Evolutionary conservation across 106 monocot species (phyloP), one percentile per base, ranked within the genome.

Genomic region (Ottelia alismoides): DNA sequence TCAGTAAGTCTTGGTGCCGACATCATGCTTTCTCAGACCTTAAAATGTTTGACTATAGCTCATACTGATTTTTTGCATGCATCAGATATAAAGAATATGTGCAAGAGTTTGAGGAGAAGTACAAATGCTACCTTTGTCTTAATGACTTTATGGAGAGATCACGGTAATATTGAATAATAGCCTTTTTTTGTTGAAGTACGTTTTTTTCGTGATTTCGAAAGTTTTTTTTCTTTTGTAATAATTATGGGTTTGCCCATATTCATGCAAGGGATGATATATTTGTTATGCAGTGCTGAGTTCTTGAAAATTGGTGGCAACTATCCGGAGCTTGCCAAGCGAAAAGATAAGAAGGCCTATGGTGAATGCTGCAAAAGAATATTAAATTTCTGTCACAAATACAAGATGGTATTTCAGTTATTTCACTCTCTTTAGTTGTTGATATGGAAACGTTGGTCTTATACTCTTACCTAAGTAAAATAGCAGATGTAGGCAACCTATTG

Each of bases 51-150:
- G 17, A 27, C 22, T 54, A 54, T 0, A 25, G 14, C n/a, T 54
- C 53, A 25, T 22, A 7, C 22, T 27, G 27, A 5, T 27, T 54
- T 54, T 1, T 54, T 63, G 23, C 25, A 49, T 25, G 22, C 62
- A 49, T 20, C 71, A 98, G 96, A 67, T 98, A 85, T 31, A 79
- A 72, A 53, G 82, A 79, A 47, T 98, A 90, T 48, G 69, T 98
- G 45, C 73, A 82, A 71, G 96, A 90, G 69, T 98, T 69, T 68
- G 57, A 61, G 52, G 89, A 90, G 60, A 98, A 90, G 57, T 85
- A 85, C 47, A 61, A 63, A 20, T 74, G 70, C 32, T 98, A 98
- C 54, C 47, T 50, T 46, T 76, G 63, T 30, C 73, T 98, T 73
- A 79, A 79, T 55, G 72, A 73, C 55, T 73, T 77, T 20, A 60